Conservation (phyloP, 306 rosid species). For the Cyclanthera cordifolia region DNA sequence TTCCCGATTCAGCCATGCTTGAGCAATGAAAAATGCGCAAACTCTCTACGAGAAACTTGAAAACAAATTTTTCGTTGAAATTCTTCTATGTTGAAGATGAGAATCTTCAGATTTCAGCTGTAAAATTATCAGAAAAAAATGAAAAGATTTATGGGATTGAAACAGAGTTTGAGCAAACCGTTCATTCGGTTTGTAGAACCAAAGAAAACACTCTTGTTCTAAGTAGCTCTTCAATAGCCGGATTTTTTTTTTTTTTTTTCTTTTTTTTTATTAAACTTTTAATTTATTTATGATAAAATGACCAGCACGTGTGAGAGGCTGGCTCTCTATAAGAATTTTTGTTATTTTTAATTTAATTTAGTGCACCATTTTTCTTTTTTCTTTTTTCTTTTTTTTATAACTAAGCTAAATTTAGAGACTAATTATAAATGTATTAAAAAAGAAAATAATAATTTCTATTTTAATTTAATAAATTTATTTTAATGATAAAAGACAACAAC, state of each 20-base stretch:
- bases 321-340: no score
- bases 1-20: conserved; percentile 57
- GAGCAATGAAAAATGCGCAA: conserved; percentile 22
- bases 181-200: conserved; percentile 36
- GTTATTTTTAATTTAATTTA: no score
- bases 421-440: no score
- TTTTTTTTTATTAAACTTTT: not conserved
- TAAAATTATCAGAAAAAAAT: not conserved
- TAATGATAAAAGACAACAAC: no score
- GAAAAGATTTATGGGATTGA: conserved; percentile 21
- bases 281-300: no score
- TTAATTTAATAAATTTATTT: no score
- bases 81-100: conserved; percentile 41
- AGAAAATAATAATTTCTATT: no score
- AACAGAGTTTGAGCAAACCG: conserved; percentile 36
- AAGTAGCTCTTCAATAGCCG: not conserved
- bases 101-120: conserved; percentile 24
- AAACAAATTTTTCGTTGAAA: not conserved
- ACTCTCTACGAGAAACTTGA: conserved; percentile 5
- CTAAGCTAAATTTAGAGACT: no score
- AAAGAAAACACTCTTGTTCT: conserved; percentile 19
- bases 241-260: not conserved
- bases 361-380: no score
- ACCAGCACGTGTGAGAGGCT: no score
- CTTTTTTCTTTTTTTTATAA: no score